phyloP scores from a whole-genome alignment of 495 filamentous ascomycete species.

The Neurospora tetraspora region DNA sequence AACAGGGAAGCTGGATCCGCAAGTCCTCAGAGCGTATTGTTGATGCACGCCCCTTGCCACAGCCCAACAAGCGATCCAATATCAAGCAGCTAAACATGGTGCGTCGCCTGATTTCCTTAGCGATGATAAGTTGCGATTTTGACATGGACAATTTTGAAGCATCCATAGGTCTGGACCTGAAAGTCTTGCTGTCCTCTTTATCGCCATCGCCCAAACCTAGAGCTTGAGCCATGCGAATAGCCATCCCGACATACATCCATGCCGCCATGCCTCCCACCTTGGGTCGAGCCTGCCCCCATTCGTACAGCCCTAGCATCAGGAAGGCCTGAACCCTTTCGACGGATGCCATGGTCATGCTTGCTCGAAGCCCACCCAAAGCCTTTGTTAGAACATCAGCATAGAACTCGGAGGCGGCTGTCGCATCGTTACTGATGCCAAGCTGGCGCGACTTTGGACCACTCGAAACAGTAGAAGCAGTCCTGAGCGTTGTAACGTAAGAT shows the following conservation, averaged over 20 bases:
- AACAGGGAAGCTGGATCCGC: conserved; percentile 56
- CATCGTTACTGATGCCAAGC: conserved; percentile 34
- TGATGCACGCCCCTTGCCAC: conserved; percentile 61
- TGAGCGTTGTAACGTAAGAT: conserved; percentile 44
- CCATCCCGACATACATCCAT: conserved; percentile 69
- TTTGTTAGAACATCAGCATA: conserved; percentile 63
- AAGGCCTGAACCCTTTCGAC: conserved; percentile 67
- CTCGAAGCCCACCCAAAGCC: conserved; percentile 48
- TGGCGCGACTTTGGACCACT: conserved; percentile 26
- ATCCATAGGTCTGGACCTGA: conserved; percentile 12
- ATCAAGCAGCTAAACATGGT: conserved; percentile 85
- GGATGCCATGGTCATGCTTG: conserved; percentile 44
- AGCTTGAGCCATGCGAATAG: conserved; percentile 63
- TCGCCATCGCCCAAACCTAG: conserved; percentile 62
- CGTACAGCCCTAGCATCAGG: conserved; percentile 74
- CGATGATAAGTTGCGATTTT: conserved; percentile 44
- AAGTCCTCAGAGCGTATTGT: conserved; percentile 61
- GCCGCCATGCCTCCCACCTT: conserved; percentile 56
- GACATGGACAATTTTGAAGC: conserved; percentile 13
- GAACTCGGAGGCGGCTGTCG: conserved; percentile 63
- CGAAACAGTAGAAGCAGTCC: conserved; percentile 18
- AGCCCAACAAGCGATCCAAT: conserved; percentile 68
- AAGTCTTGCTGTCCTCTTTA: conserved; percentile 15
- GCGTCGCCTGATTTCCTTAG: conserved; percentile 66
- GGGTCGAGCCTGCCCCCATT: conserved; percentile 63